Conservation (phyloP, 1,284 basidiomycete species). For the Sanghuangporus weigelae region DNA sequence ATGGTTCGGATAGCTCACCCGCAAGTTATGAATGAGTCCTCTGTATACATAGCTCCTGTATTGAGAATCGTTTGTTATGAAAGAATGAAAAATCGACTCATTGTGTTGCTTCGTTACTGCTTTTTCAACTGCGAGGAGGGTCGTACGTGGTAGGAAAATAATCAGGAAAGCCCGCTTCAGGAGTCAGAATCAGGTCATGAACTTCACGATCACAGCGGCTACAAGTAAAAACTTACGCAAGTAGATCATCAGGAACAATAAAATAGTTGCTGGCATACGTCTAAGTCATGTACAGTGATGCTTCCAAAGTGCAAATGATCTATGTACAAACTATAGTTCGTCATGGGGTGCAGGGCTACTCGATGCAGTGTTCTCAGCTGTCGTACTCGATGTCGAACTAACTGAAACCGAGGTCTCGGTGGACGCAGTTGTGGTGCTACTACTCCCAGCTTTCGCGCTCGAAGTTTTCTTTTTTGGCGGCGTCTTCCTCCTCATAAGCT, state of each 20-base stretch:
- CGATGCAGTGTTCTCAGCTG: background rate
- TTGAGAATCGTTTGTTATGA: too few relatives aligned
- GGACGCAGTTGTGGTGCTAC: background rate
- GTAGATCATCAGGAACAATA: background rate
- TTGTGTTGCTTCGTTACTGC: too few relatives aligned
- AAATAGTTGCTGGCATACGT: background rate
- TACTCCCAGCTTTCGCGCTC: background rate
- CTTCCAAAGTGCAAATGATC: background rate
- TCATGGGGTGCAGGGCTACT: background rate
- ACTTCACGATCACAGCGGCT: background rate
- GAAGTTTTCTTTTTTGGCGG: conserved; percentile 29
- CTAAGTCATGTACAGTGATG: background rate
- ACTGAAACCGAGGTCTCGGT: background rate
- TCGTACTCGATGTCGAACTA: background rate
- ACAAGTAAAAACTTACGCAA: background rate
- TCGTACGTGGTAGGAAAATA: too few relatives aligned
- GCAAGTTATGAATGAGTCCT: too few relatives aligned
- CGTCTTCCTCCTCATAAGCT: conserved; percentile 59
- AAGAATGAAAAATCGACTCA: too few relatives aligned
- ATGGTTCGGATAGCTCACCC: too few relatives aligned
- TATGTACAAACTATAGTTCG: background rate
- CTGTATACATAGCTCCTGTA: too few relatives aligned
- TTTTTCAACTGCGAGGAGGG: too few relatives aligned
- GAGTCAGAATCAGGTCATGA: background rate
- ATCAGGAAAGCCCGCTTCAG: background rate